A percentile compares a stretch with the other conserved stretches of the same genome.
phyloP scores from a whole-genome alignment of 495 filamentous ascomycete species.

The Penicillium subrubescens region DNA sequence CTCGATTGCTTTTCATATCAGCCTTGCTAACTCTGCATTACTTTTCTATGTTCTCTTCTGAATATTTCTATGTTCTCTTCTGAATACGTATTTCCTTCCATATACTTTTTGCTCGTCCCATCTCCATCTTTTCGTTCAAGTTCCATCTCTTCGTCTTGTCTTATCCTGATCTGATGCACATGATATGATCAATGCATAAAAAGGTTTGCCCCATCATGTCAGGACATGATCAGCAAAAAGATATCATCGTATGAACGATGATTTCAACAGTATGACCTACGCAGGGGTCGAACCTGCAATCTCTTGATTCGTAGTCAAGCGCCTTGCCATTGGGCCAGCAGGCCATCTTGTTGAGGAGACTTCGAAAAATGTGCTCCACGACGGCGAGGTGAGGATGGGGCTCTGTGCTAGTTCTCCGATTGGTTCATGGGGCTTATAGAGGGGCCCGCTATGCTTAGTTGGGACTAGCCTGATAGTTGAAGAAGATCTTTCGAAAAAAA shows the following conservation, averaged over 20 bases:
- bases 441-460: neutral
- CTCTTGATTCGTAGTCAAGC: conserved; percentile 74
- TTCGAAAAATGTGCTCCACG: neutral
- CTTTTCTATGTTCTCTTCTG: neutral
- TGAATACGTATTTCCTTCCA: neutral
- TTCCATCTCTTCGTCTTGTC: neutral
- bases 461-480: neutral
- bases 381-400: neutral
- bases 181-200: neutral
- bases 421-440: neutral
- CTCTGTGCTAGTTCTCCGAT: neutral
- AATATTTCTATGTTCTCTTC: neutral
- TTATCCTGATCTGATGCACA: neutral
- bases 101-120: neutral
- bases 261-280: conserved; percentile 33
- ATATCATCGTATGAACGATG: neutral
- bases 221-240: neutral
- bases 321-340: conserved; percentile 71
- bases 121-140: neutral
- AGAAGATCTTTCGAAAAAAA: neutral
- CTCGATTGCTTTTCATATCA: neutral
- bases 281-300: conserved; percentile 54
- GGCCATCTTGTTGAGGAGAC: conserved; percentile 18
- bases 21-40: neutral
- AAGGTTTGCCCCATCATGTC: neutral